phyloP scores from a whole-genome alignment of 1,284 basidiomycete genomes.

The Cryptococcus sp. region DNA sequence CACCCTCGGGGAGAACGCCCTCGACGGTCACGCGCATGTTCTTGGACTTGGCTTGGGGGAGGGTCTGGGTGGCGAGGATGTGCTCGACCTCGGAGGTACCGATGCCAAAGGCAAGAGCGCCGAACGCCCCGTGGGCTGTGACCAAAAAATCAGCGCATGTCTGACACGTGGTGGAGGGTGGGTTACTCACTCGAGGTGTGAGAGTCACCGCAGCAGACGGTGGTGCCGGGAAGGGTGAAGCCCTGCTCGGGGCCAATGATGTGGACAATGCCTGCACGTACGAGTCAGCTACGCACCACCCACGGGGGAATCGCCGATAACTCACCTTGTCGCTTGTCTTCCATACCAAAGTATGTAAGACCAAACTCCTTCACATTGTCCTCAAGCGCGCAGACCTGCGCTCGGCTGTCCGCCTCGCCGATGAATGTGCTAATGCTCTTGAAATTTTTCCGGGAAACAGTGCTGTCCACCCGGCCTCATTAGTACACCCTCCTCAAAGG shows the following conservation, averaged over 20 bases:
- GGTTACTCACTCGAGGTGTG: conserved; percentile 61
- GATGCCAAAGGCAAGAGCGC: conserved; percentile 92
- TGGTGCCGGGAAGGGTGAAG: conserved; percentile 92
- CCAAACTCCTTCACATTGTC: conserved; percentile 95
- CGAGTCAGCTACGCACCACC: conserved; percentile 3
- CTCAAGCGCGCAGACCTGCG: conserved; percentile 86
- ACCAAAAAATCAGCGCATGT: background rate
- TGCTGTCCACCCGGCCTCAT: conserved; percentile 55
- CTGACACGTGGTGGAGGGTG: background rate
- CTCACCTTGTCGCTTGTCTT: conserved; percentile 79
- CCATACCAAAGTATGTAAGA: conserved; percentile 91
- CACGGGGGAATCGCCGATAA: conserved; percentile 1
- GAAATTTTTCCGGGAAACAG: conserved; percentile 79
- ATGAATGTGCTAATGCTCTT: conserved; percentile 74
- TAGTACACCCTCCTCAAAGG: background rate
- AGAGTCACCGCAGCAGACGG: conserved; percentile 93
- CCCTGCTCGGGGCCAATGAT: conserved; percentile 96
- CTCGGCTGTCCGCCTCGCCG: conserved; percentile 80
- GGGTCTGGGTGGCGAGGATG: conserved; percentile 91
- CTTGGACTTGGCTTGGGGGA: conserved; percentile 87
- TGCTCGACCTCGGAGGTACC: conserved; percentile 97
- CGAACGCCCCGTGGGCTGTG: conserved; percentile 89
- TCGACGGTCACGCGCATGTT: conserved; percentile 95
- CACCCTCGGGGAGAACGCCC: conserved; percentile 78
- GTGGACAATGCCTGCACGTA: conserved; percentile 80